A percentile compares a stretch with the other conserved stretches of the same genome.
phyloP scores from a whole-genome alignment of 1,284 basidiomycete species.

The Ustilago loliicola region DNA sequence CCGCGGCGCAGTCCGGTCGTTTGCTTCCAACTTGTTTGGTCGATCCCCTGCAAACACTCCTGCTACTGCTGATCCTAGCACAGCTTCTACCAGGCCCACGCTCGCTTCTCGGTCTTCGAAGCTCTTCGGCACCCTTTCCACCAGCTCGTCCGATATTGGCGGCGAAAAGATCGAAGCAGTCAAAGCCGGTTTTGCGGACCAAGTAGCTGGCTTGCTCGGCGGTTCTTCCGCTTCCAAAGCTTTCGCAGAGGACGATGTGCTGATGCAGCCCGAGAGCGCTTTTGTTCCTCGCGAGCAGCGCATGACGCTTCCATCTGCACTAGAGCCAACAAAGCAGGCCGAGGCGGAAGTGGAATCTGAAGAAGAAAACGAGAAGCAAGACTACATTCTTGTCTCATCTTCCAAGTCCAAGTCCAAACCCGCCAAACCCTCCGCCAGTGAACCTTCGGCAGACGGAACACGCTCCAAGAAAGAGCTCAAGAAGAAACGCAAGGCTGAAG shows the following conservation, averaged over 20 bases:
- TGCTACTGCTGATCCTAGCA: background rate
- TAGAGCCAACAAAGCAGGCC: background rate
- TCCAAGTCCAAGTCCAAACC: conserved; percentile 17
- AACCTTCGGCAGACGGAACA: background rate
- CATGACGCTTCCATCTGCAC: background rate
- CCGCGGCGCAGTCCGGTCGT: conserved; percentile 34
- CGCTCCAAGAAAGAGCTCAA: conserved; percentile 33
- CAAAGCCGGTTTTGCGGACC: conserved; percentile 34
- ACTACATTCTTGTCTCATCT: conserved; percentile 42
- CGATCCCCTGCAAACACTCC: background rate
- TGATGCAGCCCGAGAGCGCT: conserved; percentile 12
- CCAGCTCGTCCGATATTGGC: background rate
- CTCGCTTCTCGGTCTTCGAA: conserved; percentile 30
- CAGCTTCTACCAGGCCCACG: background rate
- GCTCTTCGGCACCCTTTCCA: conserved; percentile 22
- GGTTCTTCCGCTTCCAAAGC: background rate
- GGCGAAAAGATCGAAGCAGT: conserved; percentile 20
- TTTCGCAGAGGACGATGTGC: conserved; percentile 1
- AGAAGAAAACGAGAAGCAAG: conserved; percentile 23
- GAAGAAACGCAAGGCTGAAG: conserved; percentile 43
- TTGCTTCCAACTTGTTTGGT: conserved; percentile 40
- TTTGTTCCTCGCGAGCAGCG: background rate
- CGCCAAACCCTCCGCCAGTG: conserved; percentile 9
- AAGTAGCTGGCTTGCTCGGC: conserved; percentile 26
- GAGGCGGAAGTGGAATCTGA: conserved; percentile 4